Conservation (phyloP, 2,329 filamentous ascomycete species). For the Penicillium crustosum region DNA sequence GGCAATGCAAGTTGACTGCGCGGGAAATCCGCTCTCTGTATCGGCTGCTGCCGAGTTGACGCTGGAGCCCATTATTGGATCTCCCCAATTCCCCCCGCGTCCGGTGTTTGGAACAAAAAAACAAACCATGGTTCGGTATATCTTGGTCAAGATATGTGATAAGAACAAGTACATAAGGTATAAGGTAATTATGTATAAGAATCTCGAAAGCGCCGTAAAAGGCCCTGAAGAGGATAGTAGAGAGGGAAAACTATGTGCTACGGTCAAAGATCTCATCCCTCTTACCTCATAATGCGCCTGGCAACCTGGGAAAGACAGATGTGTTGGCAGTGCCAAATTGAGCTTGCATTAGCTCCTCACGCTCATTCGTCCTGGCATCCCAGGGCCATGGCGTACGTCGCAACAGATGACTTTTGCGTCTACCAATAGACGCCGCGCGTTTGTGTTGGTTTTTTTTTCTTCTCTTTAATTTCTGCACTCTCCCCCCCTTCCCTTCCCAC, state of each 20-base stretch:
- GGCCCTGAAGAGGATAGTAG: not conserved
- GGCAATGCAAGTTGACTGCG: slow-evolving; percentile 9
- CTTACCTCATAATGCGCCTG: slow-evolving; percentile 5
- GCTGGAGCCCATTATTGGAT: not conserved
- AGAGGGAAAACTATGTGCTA: not conserved
- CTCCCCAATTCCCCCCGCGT: not conserved
- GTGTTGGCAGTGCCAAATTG: slow-evolving; percentile 27
- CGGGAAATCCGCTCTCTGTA: slow-evolving; percentile 1
- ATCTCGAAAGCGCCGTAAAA: not conserved
- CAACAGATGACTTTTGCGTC: slow-evolving; percentile 25
- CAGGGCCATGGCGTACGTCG: slow-evolving; percentile 23
- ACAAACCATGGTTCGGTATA: slow-evolving; percentile 18
- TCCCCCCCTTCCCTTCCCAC: not conserved
- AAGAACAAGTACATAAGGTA: too few relatives aligned
- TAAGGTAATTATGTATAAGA: not conserved
- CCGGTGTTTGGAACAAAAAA: not conserved
- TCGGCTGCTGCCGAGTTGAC: slow-evolving; percentile 9
- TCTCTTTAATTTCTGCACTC: slow-evolving; percentile 1
- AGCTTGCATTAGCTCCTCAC: slow-evolving; percentile 22
- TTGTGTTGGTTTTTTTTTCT: slow-evolving; percentile 26
- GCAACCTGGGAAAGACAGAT: slow-evolving; percentile 11
- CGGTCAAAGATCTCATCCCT: slow-evolving; percentile 1
- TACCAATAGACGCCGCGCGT: slow-evolving; percentile 29
- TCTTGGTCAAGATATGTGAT: not conserved
- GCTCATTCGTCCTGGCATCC: slow-evolving; percentile 18